Conservation (phyloP, 768 basidiomycete genomes). For the Boletus pseudo-olivaceus region DNA sequence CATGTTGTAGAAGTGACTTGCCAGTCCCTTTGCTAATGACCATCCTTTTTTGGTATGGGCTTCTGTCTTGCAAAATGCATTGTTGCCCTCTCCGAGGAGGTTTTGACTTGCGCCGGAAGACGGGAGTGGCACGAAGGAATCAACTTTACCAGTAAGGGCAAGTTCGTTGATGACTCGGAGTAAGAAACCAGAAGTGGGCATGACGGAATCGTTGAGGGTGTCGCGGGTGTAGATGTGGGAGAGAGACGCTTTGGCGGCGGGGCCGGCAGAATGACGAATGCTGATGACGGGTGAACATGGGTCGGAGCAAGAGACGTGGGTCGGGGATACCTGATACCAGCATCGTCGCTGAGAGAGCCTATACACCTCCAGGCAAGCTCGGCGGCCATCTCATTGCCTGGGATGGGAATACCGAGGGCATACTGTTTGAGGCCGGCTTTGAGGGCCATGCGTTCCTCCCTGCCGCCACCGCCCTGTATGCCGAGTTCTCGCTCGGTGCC, state of each 20-base stretch:
- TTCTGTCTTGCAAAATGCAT: constrained; percentile 28
- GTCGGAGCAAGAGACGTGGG: background rate
- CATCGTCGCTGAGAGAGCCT: constrained; percentile 63
- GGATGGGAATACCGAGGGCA: constrained; percentile 11
- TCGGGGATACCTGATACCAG: constrained; percentile 67
- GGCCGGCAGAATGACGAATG: constrained; percentile 81
- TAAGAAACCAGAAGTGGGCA: constrained; percentile 25
- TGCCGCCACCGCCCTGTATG: constrained; percentile 21
- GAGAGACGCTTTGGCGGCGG: constrained; percentile 76
- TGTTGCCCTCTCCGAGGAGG: constrained; percentile 21
- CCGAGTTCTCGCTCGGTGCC: constrained; percentile 74
- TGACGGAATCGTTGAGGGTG: constrained; percentile 26
- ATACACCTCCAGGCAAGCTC: constrained; percentile 80
- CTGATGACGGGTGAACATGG: constrained; percentile 36
- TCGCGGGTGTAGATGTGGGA: constrained; percentile 76
- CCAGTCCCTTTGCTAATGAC: constrained; percentile 21
- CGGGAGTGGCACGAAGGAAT: constrained; percentile 11
- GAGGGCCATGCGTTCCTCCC: constrained; percentile 47
- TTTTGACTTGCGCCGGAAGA: background rate
- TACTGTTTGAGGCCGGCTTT: constrained; percentile 57
- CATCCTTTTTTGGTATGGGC: constrained; percentile 21
- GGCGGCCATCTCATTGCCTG: constrained; percentile 74
- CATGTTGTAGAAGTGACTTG: constrained; percentile 4
- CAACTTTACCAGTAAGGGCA: constrained; percentile 18
- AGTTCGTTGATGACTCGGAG: constrained; percentile 23